phyloP scores from a whole-genome alignment of 805 yeast genomes.

The Naumovozyma baii region DNA sequence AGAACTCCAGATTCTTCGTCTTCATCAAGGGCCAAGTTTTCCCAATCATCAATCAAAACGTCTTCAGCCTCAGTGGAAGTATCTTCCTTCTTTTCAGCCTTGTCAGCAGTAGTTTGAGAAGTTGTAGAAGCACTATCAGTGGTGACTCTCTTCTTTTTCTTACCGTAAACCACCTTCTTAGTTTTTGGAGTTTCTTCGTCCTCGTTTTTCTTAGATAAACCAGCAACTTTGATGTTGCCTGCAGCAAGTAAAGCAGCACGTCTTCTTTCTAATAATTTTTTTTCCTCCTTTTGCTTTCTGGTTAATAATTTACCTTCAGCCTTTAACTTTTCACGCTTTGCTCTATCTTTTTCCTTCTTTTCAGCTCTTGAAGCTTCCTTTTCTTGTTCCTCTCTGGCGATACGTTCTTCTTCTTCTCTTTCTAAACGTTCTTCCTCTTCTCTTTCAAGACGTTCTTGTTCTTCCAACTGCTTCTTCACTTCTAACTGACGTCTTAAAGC shows the following conservation, averaged over 20 bases:
- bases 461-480: conserved; percentile 78
- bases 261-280: conserved; percentile 76
- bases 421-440: conserved; percentile 60
- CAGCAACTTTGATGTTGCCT: conserved; percentile 67
- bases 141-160: conserved; percentile 55
- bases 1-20: conserved; percentile 35
- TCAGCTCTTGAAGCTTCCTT: conserved; percentile 49
- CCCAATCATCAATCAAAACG: conserved; percentile 79
- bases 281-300: conserved; percentile 91
- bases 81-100: conserved; percentile 15
- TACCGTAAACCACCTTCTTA: conserved; percentile 61
- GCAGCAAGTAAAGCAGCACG: conserved; percentile 73
- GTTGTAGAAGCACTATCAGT: conserved; percentile 15
- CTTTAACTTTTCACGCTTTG: conserved; percentile 80
- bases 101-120: conserved; percentile 13
- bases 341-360: conserved; percentile 81
- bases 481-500: conserved; percentile 86
- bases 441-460: conserved; percentile 60
- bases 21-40: conserved; percentile 52
- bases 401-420: conserved; percentile 42
- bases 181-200: conserved; percentile 14
- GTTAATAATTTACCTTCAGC: conserved; percentile 93
- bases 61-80: conserved; percentile 36
- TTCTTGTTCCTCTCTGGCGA: conserved; percentile 35
- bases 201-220: conserved; percentile 37